These are phyloP conservation scores for Schoenoplectus tabernaemontani DNA, from an alignment of 202 grass and related monocot genomes.

Conservation along the genomic window DNA sequence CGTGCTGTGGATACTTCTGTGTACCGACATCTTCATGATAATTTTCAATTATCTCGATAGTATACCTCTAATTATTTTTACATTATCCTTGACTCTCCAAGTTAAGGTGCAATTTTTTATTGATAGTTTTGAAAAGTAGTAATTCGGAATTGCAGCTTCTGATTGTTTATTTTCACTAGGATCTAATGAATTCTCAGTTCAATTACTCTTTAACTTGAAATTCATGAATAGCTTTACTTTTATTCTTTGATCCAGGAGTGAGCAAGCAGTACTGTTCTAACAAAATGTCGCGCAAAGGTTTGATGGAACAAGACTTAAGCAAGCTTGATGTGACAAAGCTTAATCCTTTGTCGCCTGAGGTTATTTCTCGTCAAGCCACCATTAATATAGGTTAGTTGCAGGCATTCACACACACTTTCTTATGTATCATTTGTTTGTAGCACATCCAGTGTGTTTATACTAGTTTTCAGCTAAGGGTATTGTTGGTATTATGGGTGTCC, in stretches of 20 bases:
- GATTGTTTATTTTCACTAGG: not conserved
- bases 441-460: not conserved
- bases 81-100: not conserved
- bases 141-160: not conserved
- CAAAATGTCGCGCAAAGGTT: constrained; percentile 70
- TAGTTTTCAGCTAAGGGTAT: not conserved
- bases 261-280: not conserved
- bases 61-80: not conserved
- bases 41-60: not conserved
- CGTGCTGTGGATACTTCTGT: not conserved
- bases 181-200: not conserved
- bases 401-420: not conserved
- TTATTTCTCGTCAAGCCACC: constrained; percentile 71
- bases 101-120: not conserved
- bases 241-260: constrained; percentile 3
- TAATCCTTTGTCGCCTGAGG: constrained; percentile 65
- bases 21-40: not conserved
- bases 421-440: not conserved
- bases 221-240: not conserved
- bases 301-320: constrained; percentile 83
- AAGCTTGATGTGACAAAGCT: constrained; percentile 75
- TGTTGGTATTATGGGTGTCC: not conserved
- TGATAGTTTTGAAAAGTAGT: not conserved
- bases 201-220: not conserved
- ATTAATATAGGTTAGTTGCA: constrained; percentile 64